phyloP scores from a whole-genome alignment of 2,329 filamentous ascomycete genomes.

The Colletotrichum cuscutae region DNA sequence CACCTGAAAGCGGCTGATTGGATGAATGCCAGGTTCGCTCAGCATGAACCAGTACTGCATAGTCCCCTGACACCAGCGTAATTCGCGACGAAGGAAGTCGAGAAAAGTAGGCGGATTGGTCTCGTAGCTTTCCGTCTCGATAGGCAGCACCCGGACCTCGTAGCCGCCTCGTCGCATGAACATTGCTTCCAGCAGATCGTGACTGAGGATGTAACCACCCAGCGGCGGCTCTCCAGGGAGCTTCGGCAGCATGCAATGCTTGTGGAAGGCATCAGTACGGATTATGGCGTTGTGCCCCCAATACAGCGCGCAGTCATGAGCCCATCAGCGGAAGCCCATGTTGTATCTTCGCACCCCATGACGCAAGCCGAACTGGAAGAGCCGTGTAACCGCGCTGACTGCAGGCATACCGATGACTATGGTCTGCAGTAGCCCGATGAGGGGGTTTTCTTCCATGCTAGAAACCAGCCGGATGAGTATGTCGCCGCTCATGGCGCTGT shows the following conservation, averaged over 20 bases:
- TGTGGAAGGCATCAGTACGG: background rate
- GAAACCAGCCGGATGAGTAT: background rate
- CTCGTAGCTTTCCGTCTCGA: background rate
- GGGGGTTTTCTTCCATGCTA: background rate
- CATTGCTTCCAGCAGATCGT: background rate
- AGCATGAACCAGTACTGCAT: background rate
- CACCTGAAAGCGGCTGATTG: background rate
- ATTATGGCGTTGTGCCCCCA: background rate
- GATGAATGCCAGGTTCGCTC: background rate
- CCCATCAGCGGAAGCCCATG: too few species aligned
- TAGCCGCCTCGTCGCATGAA: background rate
- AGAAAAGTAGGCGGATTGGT: background rate
- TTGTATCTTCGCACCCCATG: too few species aligned
- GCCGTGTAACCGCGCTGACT: too few species aligned
- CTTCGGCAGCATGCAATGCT: background rate
- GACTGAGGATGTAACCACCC: background rate
- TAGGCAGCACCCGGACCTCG: background rate
- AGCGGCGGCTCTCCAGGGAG: background rate
- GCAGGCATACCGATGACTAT: background rate
- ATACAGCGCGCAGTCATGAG: too few species aligned
- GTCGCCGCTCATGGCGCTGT: background rate
- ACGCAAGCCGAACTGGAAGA: too few species aligned
- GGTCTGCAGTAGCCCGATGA: background rate
- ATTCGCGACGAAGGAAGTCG: background rate
- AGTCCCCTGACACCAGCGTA: background rate